These are phyloP conservation scores for Boletus eberwhitei DNA, from an alignment of 768 basidiomycete species.

Conservation along the genomic window DNA sequence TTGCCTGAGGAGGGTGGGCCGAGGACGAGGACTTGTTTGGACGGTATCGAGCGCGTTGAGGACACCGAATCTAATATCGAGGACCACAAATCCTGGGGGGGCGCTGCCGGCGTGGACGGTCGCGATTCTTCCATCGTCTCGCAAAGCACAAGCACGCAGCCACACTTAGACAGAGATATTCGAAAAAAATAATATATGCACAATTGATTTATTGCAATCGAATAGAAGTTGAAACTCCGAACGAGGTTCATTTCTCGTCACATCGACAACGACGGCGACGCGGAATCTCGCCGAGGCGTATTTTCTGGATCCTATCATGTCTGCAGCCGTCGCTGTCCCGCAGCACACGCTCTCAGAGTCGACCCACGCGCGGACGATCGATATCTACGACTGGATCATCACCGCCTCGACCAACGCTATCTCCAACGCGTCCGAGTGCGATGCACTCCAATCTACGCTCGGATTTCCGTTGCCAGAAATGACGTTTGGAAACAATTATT, in stretches of 20 bases:
- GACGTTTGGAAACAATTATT: conserved; percentile 86
- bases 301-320: conserved; percentile 31
- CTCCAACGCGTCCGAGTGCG: conserved; percentile 72
- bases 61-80: conserved; percentile 89
- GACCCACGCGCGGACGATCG: conserved; percentile 65
- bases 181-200: neutral
- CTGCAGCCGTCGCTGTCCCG: conserved; percentile 48
- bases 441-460: conserved; percentile 59
- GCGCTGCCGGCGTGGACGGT: conserved; percentile 67
- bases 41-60: conserved; percentile 72
- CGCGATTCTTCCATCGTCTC: conserved; percentile 44
- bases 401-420: conserved; percentile 73
- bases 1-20: conserved; percentile 80
- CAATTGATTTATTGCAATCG: neutral
- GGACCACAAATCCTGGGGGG: conserved; percentile 85
- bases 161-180: neutral
- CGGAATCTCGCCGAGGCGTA: neutral
- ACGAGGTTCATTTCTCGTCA: neutral
- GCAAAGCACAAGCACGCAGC: neutral
- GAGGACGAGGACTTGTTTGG: conserved; percentile 84
- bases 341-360: conserved; percentile 66
- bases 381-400: conserved; percentile 66
- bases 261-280: conserved; percentile 6
- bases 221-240: conserved; percentile 27
- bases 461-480: conserved; percentile 92